Base-by-base conservation (phyloP, 768 basidiomycete genomes). In the Trametopsis cervina region DNA sequence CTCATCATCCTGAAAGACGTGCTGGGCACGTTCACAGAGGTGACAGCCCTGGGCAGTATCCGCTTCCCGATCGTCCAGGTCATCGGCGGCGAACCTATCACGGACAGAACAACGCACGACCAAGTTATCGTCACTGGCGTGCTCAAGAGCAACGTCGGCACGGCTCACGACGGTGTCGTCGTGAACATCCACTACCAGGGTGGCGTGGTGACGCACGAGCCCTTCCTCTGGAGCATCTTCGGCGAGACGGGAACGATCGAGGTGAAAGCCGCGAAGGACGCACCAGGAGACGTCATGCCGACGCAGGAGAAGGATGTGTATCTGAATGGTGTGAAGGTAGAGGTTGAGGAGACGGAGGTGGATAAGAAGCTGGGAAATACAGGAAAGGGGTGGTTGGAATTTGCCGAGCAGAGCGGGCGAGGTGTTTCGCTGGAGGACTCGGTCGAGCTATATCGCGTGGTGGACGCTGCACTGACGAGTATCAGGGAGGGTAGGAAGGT, bases 151-250 rank as follows among this genome's bases (percentile, higher is more conserved):
- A 69, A 68, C 4, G 62, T 40, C 39, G 33, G 10, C 33, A 6
- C 39, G 18, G 15, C 6, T 7, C 39, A 40, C 62, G 15, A 27
- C 65, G 0, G 62, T 55, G 12, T 64, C 52, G 23, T 53, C 39
- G n/a, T 65, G 7, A 52, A 52, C n/a, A 25, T 49, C 10, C 39
- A 40, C 15, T 33, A 15, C 29, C 29, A 33, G 15, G 29, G 29
- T 15, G 29, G 29, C 9, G 9, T 15, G 7, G 7, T 15, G 9
- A 39, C 22, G 6, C 52, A 55, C 17, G 54, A 47, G n/a, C 52
- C 59, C 2, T 54, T 70, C n/a, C 25, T 55, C 2, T 69, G 67
- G 67, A 54, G 57, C 44, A 66, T 69, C 25, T 61, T 66, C 18
- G 67, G 67, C 12, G 66, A 67, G 23, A 58, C 64, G 2, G 66